Evolutionary conservation across 495 filamentous ascomycete genomes (phyloP).

Genomic region (Apodospora peruviana): DNA sequence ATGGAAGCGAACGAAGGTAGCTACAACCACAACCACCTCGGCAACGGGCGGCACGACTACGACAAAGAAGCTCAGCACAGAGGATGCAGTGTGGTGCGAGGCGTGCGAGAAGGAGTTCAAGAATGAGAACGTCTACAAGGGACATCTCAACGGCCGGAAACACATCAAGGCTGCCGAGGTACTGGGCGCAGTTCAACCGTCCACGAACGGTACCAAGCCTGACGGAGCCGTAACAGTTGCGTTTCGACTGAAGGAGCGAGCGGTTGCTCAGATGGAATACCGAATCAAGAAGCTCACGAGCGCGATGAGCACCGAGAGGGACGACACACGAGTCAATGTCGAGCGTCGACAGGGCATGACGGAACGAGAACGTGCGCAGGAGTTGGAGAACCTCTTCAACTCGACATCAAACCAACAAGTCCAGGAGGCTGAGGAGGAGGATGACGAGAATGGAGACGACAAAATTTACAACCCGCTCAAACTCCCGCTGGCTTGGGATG

Average conservation of each 20-base stretch:
- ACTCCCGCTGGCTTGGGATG: constrained; percentile 92
- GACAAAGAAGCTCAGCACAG: constrained; percentile 50
- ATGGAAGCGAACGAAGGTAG: constrained; percentile 61
- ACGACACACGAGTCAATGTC: constrained; percentile 84
- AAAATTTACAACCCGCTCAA: constrained; percentile 96
- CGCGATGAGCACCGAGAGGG: constrained; percentile 70
- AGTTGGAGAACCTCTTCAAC: constrained; percentile 79
- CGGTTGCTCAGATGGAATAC: constrained; percentile 83
- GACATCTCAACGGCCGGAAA: constrained; percentile 84
- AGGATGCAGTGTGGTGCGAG: constrained; percentile 75
- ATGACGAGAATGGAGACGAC: constrained; percentile 61
- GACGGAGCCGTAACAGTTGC: constrained; percentile 29
- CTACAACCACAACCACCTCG: constrained; percentile 24
- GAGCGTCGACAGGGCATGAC: constrained; percentile 95
- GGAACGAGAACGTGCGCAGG: constrained; percentile 85
- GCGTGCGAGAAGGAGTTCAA: constrained; percentile 93
- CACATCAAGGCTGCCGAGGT: constrained; percentile 76
- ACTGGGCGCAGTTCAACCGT: constrained; percentile 31
- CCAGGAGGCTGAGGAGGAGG: constrained; percentile 38
- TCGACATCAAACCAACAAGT: constrained; percentile 33
- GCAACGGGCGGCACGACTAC: too few relatives aligned
- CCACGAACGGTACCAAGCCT: constrained; percentile 24
- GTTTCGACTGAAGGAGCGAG: constrained; percentile 74
- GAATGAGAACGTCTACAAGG: constrained; percentile 90
- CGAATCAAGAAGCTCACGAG: constrained; percentile 70